Evolutionary conservation across 2,329 filamentous ascomycete genomes (phyloP).

Genomic region (Aphanocladium album): DNA sequence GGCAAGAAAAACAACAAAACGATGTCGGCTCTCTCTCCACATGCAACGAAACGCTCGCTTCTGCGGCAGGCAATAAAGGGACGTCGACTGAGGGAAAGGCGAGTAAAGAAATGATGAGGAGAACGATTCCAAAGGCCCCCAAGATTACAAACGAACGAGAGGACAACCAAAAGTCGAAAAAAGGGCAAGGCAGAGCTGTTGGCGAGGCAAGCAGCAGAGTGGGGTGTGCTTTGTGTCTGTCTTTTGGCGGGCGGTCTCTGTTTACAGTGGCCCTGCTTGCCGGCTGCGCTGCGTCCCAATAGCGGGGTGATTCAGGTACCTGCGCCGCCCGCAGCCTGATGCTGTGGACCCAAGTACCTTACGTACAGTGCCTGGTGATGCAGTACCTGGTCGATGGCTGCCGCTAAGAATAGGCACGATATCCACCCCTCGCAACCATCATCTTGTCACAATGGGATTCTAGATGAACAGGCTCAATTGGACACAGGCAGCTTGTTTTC

Average conservation of each 20-base stretch:
- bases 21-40: no score
- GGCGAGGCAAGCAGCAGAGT: slow-evolving; percentile 8
- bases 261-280: background rate
- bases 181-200: background rate
- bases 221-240: background rate
- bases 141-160: background rate
- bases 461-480: no score
- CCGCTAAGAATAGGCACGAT: background rate
- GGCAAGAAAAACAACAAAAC: slow-evolving; percentile 13
- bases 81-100: background rate
- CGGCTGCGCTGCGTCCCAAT: no score
- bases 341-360: background rate
- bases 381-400: background rate
- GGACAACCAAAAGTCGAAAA: background rate
- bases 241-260: background rate
- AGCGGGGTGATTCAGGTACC: background rate
- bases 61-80: background rate
- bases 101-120: background rate
- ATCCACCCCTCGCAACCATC: no score
- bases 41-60: slow-evolving; percentile 13
- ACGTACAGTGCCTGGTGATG: background rate
- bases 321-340: background rate
- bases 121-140: background rate
- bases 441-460: no score
- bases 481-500: no score